Percentiles rank a stretch among this genome's conserved stretches.
Evolutionary conservation across 202 grass and related monocot species (phyloP).

Genomic region (Setaria viridis): DNA sequence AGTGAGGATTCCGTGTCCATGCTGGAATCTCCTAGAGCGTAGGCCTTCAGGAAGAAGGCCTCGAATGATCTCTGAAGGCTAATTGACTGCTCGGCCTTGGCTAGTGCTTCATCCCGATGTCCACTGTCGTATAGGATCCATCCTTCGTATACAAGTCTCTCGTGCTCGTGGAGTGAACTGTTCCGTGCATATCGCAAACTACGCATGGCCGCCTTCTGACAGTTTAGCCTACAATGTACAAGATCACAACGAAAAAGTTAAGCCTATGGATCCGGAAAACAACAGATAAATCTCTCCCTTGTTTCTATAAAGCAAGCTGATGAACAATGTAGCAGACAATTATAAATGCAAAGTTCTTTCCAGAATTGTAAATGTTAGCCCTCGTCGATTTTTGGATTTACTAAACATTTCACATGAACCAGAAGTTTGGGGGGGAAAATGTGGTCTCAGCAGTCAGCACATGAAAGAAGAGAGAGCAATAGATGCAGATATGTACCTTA

Average conservation of each 20-base stretch:
- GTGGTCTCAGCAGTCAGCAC: not conserved
- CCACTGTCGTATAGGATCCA: slow-evolving; percentile 96
- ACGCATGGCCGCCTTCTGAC: slow-evolving; percentile 84
- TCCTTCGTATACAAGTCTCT: slow-evolving; percentile 94
- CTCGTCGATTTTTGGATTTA: not conserved
- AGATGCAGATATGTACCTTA: slow-evolving; percentile 56
- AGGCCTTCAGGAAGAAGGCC: slow-evolving; percentile 95
- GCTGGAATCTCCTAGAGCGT: slow-evolving; percentile 86
- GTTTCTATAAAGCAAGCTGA: not conserved
- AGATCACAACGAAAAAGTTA: not conserved
- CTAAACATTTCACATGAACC: not conserved
- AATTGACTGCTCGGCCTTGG: slow-evolving; percentile 86
- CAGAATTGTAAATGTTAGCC: not conserved
- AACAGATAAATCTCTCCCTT: too few species aligned
- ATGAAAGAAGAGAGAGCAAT: not conserved
- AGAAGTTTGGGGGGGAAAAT: not conserved
- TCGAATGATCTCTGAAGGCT: slow-evolving; percentile 85
- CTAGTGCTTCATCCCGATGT: slow-evolving; percentile 84
- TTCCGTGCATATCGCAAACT: slow-evolving; percentile 83
- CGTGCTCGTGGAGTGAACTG: slow-evolving; percentile 65
- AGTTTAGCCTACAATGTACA: slow-evolving; percentile 70
- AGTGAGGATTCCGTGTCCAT: slow-evolving; percentile 68
- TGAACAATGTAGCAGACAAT: not conserved
- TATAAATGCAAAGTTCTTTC: not conserved
- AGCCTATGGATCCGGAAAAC: not conserved